Percentiles rank a stretch among this genome's conserved stretches.
phyloP scores from a whole-genome alignment of 2,329 filamentous ascomycete genomes.

The Ophiostoma sp. region DNA sequence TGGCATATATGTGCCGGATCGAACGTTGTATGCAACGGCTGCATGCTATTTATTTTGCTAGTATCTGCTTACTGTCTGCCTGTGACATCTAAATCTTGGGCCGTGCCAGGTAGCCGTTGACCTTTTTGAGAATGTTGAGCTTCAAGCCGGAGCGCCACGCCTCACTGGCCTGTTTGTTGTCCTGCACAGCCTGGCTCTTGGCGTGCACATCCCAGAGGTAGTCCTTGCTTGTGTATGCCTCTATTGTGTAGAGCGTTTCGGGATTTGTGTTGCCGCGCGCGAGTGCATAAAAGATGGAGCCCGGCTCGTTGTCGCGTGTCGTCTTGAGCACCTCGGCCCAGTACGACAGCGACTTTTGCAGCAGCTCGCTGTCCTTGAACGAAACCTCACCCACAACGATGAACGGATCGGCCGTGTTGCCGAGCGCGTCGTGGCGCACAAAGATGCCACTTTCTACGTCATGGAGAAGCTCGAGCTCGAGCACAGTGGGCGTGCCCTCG shows the following conservation, averaged over 20 bases:
- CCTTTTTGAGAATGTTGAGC: not conserved
- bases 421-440: constrained; percentile 21
- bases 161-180: constrained; percentile 28
- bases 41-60: not conserved
- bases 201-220: constrained; percentile 31
- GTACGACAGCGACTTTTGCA: constrained; percentile 28
- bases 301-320: constrained; percentile 27
- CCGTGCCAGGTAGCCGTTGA: not conserved
- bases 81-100: not conserved
- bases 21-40: not conserved
- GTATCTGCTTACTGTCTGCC: too few species aligned
- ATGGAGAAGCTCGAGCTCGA: constrained; percentile 27
- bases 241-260: constrained; percentile 28
- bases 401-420: constrained; percentile 26
- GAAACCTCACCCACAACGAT: constrained; percentile 30
- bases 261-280: constrained; percentile 27
- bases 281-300: constrained; percentile 30
- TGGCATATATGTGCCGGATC: not conserved
- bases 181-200: constrained; percentile 30
- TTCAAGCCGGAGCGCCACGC: constrained; percentile 26
- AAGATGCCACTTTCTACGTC: constrained; percentile 25
- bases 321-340: constrained; percentile 30
- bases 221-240: constrained; percentile 30
- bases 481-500: constrained; percentile 22
- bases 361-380: constrained; percentile 29